Percentiles rank a stretch among this genome's conserved stretches.
Conservation (phyloP, 176 grass and related monocot species). For the Secale cereale region DNA sequence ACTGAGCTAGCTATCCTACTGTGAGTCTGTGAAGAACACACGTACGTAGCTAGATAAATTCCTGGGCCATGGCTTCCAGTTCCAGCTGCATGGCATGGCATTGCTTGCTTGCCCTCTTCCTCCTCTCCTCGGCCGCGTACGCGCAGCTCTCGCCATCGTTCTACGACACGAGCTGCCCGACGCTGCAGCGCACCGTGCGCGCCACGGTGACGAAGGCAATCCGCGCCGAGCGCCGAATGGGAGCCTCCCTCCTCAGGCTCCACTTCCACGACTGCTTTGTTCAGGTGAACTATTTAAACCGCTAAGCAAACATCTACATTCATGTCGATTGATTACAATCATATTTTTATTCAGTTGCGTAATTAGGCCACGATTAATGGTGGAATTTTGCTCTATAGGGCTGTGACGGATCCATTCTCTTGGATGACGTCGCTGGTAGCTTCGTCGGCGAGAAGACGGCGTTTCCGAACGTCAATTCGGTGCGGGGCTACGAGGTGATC, state of each 20-base stretch:
- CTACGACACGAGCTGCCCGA: slow-evolving; percentile 47
- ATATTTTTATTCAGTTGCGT: not conserved
- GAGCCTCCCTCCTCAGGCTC: slow-evolving; percentile 67
- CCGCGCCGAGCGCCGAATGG: slow-evolving; percentile 43
- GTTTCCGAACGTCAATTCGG: slow-evolving; percentile 55
- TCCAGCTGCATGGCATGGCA: not conserved
- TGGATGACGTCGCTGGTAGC: slow-evolving; percentile 38
- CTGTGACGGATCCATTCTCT: slow-evolving; percentile 66
- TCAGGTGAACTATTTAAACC: slow-evolving; percentile 23
- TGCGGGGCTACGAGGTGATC: slow-evolving; percentile 70
- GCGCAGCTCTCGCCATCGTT: slow-evolving; percentile 58
- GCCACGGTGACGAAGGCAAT: slow-evolving; percentile 35
- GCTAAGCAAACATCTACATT: not conserved
- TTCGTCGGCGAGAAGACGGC: slow-evolving; percentile 70
- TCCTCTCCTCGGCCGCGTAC: slow-evolving; percentile 23
- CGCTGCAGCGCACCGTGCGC: slow-evolving; percentile 33
- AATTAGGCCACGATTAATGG: not conserved
- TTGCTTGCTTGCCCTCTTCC: slow-evolving; percentile 24
- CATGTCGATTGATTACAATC: too few relatives aligned
- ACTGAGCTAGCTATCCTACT: not conserved
- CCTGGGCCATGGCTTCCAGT: slow-evolving; percentile 12
- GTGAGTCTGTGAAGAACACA: not conserved
- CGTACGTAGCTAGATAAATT: not conserved
- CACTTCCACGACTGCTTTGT: slow-evolving; percentile 25
- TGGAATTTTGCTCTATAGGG: slow-evolving; percentile 24